Evolutionary conservation across 108 stramenopile genomes (phyloP).

Genomic region (Skeletonema potamos): DNA sequence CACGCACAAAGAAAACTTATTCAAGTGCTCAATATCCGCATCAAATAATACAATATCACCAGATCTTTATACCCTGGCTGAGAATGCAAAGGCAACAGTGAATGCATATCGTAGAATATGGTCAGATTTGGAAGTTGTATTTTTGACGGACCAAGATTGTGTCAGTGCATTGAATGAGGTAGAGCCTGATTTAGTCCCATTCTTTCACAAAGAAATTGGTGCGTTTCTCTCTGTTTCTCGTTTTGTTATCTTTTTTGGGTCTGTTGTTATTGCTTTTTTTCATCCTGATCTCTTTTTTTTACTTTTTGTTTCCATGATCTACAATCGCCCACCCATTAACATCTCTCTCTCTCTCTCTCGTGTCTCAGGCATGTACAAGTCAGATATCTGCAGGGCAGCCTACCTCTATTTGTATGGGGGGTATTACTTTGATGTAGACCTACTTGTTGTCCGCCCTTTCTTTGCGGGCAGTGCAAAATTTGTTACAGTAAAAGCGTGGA

Average conservation of each 20-base stretch:
- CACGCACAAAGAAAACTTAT: slow-evolving; percentile 11
- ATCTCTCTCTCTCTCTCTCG: not conserved
- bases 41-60: too few species aligned
- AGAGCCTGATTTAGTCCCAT: slow-evolving; percentile 16
- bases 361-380: slow-evolving; percentile 28
- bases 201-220: slow-evolving; percentile 10
- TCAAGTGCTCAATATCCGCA: not conserved
- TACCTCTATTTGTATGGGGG: slow-evolving; percentile 23
- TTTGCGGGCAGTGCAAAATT: slow-evolving; percentile 5
- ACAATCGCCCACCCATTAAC: too few species aligned
- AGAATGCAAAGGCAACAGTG: too few species aligned
- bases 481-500: slow-evolving; percentile 32
- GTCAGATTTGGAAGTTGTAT: too few species aligned
- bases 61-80: too few species aligned
- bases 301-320: too few species aligned
- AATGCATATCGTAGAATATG: too few species aligned
- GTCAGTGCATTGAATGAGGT: slow-evolving; percentile 4
- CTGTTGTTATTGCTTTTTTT: too few species aligned
- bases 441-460: slow-evolving; percentile 19
- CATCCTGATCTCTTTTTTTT: too few species aligned
- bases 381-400: slow-evolving; percentile 31
- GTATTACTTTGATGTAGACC: slow-evolving; percentile 41
- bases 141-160: too few species aligned
- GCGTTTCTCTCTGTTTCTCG: not conserved
- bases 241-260: too few species aligned